These are phyloP conservation scores for Russula emetica DNA, from an alignment of 768 basidiomycete species.

Conservation along the genomic window DNA sequence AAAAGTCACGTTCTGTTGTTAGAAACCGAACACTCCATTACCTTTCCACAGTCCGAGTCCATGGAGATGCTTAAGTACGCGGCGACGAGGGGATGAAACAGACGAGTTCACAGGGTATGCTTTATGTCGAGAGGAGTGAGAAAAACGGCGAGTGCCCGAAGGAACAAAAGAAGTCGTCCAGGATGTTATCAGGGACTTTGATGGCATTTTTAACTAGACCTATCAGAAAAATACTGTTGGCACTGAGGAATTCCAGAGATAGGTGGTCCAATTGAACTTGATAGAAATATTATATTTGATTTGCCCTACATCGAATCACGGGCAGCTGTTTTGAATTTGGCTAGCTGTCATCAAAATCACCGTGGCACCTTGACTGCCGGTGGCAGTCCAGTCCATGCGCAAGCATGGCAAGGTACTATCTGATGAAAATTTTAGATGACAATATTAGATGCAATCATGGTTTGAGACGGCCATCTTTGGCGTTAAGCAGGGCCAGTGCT, in stretches of 20 bases:
- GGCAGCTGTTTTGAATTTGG: not conserved
- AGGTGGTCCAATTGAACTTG: not conserved
- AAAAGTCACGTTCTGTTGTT: not conserved
- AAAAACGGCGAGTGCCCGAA: not conserved
- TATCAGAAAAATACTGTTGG: not conserved
- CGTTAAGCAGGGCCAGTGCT: not conserved
- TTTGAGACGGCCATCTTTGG: not conserved
- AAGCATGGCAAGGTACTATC: not conserved
- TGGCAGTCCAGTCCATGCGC: not conserved
- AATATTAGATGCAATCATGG: not conserved
- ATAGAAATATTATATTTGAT: not conserved
- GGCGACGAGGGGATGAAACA: not conserved
- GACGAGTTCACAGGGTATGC: not conserved
- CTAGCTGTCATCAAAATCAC: constrained; percentile 4
- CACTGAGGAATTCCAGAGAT: not conserved
- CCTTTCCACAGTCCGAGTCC: constrained; percentile 17
- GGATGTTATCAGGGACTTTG: constrained; percentile 9
- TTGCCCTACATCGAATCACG: not conserved
- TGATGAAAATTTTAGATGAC: not conserved
- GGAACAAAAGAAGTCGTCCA: constrained; percentile 2
- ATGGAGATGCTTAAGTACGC: constrained; percentile 1
- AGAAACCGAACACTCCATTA: not conserved
- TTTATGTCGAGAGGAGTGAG: not conserved
- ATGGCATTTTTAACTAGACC: constrained; percentile 2
- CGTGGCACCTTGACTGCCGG: no score